These are phyloP conservation scores for Zea luxurians DNA, from an alignment of 176 grass and related monocot species.

Conservation along the genomic window DNA sequence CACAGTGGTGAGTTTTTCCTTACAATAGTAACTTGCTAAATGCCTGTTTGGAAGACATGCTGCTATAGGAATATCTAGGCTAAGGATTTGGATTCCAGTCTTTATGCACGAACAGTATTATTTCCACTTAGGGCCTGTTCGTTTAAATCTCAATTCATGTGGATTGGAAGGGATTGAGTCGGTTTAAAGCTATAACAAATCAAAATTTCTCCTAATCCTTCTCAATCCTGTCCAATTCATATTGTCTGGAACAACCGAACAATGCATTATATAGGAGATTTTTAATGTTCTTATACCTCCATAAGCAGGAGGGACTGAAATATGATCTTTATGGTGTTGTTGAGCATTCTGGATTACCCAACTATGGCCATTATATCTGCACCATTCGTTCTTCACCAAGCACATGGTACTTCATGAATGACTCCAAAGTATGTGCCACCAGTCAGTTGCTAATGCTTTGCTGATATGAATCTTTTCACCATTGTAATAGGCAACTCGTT, in stretches of 20 bases:
- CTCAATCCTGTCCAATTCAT: too few relatives aligned
- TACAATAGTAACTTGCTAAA: background rate
- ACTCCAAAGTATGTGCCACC: constrained; percentile 56
- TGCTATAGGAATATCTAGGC: background rate
- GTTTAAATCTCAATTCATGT: too few relatives aligned
- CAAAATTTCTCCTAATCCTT: too few relatives aligned
- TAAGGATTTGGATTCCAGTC: background rate
- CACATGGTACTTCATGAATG: constrained; percentile 75
- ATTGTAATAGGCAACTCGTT: constrained; percentile 7
- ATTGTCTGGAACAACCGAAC: too few relatives aligned
- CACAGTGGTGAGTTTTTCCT: constrained; percentile 28
- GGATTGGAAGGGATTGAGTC: too few relatives aligned
- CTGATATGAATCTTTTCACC: constrained; percentile 19
- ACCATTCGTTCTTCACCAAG: constrained; percentile 69
- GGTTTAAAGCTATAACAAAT: too few relatives aligned
- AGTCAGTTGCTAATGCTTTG: constrained; percentile 24
- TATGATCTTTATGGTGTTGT: constrained; percentile 91
- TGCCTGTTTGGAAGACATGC: background rate
- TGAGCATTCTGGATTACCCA: constrained; percentile 62
- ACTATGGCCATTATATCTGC: constrained; percentile 82
- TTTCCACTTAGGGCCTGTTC: background rate
- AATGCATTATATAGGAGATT: background rate
- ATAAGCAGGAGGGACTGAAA: constrained; percentile 49
- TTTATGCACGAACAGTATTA: background rate
- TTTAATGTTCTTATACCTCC: constrained; percentile 31